Base-by-base conservation (phyloP, 75 land plant genomes). In the Pseudotsuga menziesii region DNA sequence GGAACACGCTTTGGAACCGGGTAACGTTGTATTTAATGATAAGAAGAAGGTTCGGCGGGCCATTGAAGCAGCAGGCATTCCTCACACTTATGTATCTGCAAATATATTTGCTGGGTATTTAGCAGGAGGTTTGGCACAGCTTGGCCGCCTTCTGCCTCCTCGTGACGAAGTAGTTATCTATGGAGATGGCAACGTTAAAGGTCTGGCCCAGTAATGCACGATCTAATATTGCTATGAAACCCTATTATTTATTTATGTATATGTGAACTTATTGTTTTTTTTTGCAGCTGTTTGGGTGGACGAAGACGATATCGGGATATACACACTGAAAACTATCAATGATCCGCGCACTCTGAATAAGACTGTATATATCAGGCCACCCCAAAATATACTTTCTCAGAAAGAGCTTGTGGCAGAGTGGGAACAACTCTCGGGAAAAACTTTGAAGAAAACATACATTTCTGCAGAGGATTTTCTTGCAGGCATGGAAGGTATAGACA, bases 381-480 rank as follows among this genome's bases (percentile, higher is more conserved):
- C 78, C 7, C 44, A 59, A 44, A 87, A 87, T 66, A 84, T 81
- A 13, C 32, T 81, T 15, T 81, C 89, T 0, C 78, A 66, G n/a
- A 67, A 11, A 4, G 86, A 87, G 52, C 35, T 87, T 15, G 83
- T 79, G 9, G 70, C n/a, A 1, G 75, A 76, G 16, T 91, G 91
- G 89, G 93, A 91, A 78, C 73, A 84, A 66, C 75, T 84, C 5
- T 75, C 52, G 22, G 88, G 89, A 13, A 89, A 83, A 58, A 9
- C 74, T 29, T 74, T 91, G 2, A 66, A 87, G 22, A 91, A 87
- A 79, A 44, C 70, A 8, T 54, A 15, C 75, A 66, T 86, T 36
- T 79, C 87, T n/a, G 82, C 73, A 25, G 76, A 87, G 26, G 89
- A 86, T 48, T 48, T 48, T 48, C 54, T 48, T 13, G 23, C 27